phyloP scores from a whole-genome alignment of 805 yeast species.

The Candida germanica region DNA sequence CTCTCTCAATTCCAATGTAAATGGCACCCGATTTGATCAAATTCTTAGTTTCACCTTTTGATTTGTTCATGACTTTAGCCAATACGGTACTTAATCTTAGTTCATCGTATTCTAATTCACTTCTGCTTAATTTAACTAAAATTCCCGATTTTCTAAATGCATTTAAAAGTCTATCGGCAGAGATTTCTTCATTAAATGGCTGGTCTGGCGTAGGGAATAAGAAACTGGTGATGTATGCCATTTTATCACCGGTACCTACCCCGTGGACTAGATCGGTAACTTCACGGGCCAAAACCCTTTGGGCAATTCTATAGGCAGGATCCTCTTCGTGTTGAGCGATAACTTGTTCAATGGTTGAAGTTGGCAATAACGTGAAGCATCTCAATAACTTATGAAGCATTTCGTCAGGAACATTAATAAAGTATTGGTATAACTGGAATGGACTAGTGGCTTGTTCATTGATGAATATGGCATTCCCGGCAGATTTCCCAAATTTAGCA shows the following conservation, averaged over 20 bases:
- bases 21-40: slow-evolving; percentile 70
- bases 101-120: slow-evolving; percentile 31
- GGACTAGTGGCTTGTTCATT: slow-evolving; percentile 73
- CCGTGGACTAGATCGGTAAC: slow-evolving; percentile 90
- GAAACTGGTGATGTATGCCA: slow-evolving; percentile 63
- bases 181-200: slow-evolving; percentile 43
- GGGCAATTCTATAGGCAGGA: slow-evolving; percentile 71
- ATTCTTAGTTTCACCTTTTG: slow-evolving; percentile 58
- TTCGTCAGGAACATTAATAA: slow-evolving; percentile 74
- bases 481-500: slow-evolving; percentile 93
- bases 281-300: slow-evolving; percentile 74
- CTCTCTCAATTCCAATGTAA: slow-evolving; percentile 60
- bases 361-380: slow-evolving; percentile 76
- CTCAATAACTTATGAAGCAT: slow-evolving; percentile 68
- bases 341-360: slow-evolving; percentile 47
- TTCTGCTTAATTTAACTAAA: slow-evolving; percentile 33
- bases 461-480: slow-evolving; percentile 93
- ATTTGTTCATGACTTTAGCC: slow-evolving; percentile 43
- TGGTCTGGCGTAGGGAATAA: slow-evolving; percentile 58
- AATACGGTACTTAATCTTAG: slow-evolving; percentile 53
- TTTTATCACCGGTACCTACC: slow-evolving; percentile 63
- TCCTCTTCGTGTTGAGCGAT: slow-evolving; percentile 50
- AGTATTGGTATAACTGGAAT: slow-evolving; percentile 80
- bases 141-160: slow-evolving; percentile 62
- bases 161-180: slow-evolving; percentile 47